Percentiles rank a stretch among this genome's conserved stretches.
Evolutionary conservation across 371 early-diverging fungal genomes (phyloP).

Genomic region (Mucor indicus): DNA sequence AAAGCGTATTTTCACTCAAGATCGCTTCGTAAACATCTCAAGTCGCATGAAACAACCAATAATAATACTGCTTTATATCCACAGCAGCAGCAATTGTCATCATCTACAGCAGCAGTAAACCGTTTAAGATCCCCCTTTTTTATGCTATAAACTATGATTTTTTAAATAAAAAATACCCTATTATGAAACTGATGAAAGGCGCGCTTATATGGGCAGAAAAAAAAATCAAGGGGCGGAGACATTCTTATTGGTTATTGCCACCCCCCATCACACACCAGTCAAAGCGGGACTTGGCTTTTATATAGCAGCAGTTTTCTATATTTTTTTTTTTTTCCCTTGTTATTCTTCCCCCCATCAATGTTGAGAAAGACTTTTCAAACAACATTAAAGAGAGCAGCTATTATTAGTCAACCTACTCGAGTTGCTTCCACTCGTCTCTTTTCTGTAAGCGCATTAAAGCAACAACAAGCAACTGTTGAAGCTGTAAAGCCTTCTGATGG

Average conservation of each 20-base stretch:
- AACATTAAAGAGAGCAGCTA: slow-evolving; percentile 7
- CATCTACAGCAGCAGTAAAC: not conserved
- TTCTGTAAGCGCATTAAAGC: slow-evolving; percentile 1
- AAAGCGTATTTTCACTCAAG: slow-evolving; percentile 81
- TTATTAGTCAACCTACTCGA: not conserved
- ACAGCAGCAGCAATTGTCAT: not conserved
- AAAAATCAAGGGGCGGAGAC: too few species aligned
- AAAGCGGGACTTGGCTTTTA: too few species aligned
- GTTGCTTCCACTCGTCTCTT: slow-evolving; percentile 1
- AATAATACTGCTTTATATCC: not conserved
- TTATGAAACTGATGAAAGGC: too few species aligned
- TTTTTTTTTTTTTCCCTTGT: not conserved
- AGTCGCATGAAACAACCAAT: slow-evolving; percentile 31
- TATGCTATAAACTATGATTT: too few species aligned
- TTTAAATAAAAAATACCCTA: too few species aligned
- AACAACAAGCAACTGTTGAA: slow-evolving; percentile 5
- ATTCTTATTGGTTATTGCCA: too few species aligned
- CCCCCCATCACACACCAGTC: too few species aligned
- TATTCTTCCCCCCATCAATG: slow-evolving; percentile 2
- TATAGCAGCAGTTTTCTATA: too few species aligned
- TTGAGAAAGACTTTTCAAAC: slow-evolving; percentile 13
- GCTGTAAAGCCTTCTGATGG: slow-evolving; percentile 12
- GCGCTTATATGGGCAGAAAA: too few species aligned
- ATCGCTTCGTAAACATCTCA: slow-evolving; percentile 73
- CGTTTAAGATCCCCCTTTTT: too few species aligned